Percentiles rank a stretch among this genome's conserved stretches.
Evolutionary conservation across 2,329 filamentous ascomycete species (phyloP).

Genomic region (Alternaria novae-zelandiae): DNA sequence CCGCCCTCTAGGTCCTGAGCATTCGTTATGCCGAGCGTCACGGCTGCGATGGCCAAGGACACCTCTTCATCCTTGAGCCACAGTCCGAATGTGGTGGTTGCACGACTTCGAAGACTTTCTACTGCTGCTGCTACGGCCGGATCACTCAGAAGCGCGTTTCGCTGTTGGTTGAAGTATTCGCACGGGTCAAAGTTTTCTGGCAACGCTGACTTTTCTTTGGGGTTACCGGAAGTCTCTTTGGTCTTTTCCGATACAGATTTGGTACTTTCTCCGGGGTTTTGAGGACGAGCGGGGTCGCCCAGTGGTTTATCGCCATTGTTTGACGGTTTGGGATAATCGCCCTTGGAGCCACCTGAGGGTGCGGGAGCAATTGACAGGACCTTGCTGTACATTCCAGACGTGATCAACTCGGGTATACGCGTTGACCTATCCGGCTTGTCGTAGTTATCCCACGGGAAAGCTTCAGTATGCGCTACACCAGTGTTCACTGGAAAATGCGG

Average conservation of each 20-base stretch:
- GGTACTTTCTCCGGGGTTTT: background rate
- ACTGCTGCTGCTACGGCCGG: background rate
- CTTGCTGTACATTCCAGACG: background rate
- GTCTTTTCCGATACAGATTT: background rate
- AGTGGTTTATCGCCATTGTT: background rate
- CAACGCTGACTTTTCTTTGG: background rate
- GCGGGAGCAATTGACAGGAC: background rate
- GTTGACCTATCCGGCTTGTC: background rate
- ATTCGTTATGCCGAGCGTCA: slow-evolving; percentile 16
- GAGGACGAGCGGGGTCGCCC: background rate
- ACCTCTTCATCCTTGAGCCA: slow-evolving; percentile 5
- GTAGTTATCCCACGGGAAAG: background rate
- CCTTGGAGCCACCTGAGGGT: background rate
- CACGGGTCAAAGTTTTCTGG: background rate
- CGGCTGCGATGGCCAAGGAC: slow-evolving; percentile 8
- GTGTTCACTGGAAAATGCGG: background rate
- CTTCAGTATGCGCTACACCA: background rate
- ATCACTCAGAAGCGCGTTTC: background rate
- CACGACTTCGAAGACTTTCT: background rate
- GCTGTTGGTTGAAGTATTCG: background rate
- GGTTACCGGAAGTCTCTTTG: background rate
- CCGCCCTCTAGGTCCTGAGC: slow-evolving; percentile 3
- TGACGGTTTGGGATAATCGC: background rate
- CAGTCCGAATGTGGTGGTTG: background rate
- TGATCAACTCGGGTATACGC: background rate